A percentile compares a stretch with the other conserved stretches of the same genome.
phyloP scores from a whole-genome alignment of 75 land plant species.

The Chamaecyparis obtusa region DNA sequence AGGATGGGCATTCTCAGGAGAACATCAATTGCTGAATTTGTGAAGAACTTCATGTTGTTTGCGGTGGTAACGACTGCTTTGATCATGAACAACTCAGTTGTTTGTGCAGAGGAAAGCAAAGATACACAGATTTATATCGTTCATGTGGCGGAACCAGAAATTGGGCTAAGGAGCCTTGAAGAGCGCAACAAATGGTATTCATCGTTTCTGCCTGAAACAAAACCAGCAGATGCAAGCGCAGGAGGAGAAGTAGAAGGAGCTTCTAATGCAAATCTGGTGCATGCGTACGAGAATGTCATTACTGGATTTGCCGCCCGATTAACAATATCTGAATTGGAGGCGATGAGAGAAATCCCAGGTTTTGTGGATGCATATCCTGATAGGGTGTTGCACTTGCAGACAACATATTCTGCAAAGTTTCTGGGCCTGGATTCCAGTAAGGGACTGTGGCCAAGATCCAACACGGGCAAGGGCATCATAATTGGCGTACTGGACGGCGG shows the following conservation, averaged over 20 bases:
- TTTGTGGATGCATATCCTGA: constrained; percentile 38
- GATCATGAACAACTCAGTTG: not conserved
- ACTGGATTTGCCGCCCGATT: constrained; percentile 50
- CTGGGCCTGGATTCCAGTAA: constrained; percentile 34
- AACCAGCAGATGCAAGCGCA: not conserved
- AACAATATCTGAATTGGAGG: not conserved
- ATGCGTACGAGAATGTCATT: constrained; percentile 41
- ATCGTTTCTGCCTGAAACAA: not conserved
- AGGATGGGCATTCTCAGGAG: too few species aligned
- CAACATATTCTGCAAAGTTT: constrained; percentile 55
- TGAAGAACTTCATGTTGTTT: too few species aligned
- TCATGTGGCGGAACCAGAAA: not conserved
- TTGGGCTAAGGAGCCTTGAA: too few species aligned
- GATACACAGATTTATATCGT: too few species aligned
- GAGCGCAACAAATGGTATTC: too few species aligned
- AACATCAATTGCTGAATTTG: too few species aligned
- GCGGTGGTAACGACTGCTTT: not conserved
- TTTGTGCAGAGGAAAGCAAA: not conserved
- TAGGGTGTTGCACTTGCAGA: constrained; percentile 27
- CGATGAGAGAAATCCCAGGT: constrained; percentile 23
- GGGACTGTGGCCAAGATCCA: constrained; percentile 20
- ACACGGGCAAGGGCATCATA: constrained; percentile 30
- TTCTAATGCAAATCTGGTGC: constrained; percentile 8
- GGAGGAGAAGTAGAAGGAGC: too few species aligned
- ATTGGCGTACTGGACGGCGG: constrained; percentile 55